Base-by-base conservation (phyloP, 2,329 filamentous ascomycete species). In the Ascochyta koolunga region DNA sequence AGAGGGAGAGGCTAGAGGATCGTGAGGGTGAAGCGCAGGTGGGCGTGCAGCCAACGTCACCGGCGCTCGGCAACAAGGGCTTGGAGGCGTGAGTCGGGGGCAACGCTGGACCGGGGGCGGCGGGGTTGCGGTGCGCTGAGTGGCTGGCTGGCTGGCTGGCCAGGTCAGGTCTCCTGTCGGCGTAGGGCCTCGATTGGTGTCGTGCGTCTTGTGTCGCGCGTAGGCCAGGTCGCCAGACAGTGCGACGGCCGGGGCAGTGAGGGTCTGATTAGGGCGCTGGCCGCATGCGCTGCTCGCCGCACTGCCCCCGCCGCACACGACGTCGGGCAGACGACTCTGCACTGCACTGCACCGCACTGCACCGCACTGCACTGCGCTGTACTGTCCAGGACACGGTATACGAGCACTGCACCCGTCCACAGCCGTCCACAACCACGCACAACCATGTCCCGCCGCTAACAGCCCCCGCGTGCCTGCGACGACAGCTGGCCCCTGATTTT, bases 131-230 rank as follows among this genome's bases (percentile, higher is more conserved):
- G 32, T 9, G n/a, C 32, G 16, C 15, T 42, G 5, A 42, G 25
- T 42, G 39, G 39, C 39, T 31, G 27, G 27, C 27, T 6, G 27
- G 47, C 19, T 16, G 43, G 56, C 59, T 62, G 60, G 22, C 22
- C 22, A 24, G 22, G 22, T 50, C 59, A 54, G 56, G 54, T 55
- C 50, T 43, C 47, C 22, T 24, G 22, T 24, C 5, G 48, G 48
- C 48, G 56, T 31, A 39, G 25, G 35, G 39, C 46, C 43, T 54
- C 43, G 35, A 54, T 61, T 32, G 31, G 31, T 16, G 9, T 31
- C 27, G 27, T 15, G 27, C 13, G 27, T 31, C 27, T 31, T 3
- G 33, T 46, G 22, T 37, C 32, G 33, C 43, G 33, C 43, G 24
- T 36, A 8, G 40, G n/a, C 42, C n/a, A n/a, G n/a, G n/a, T n/a